Base-by-base conservation (phyloP, 257 asterid genomes). In the Craterostigma plantagineum region DNA sequence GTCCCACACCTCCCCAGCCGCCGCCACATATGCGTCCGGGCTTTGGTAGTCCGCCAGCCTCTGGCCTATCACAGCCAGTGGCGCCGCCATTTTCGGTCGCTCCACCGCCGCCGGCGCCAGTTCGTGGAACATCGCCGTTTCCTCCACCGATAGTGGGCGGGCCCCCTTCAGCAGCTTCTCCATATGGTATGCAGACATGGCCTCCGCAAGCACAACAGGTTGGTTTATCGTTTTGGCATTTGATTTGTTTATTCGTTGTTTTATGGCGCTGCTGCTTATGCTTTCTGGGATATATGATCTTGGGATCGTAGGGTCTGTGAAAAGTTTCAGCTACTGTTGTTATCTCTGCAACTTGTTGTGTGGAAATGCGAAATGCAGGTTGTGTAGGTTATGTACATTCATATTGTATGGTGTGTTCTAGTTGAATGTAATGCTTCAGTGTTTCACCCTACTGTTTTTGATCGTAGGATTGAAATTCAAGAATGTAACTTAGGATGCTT, bases 131-230 rank as follows among this genome's bases (percentile, higher is more conserved):
- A 48, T 62, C 81, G 42, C 79, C 90, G 46, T 75, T 75, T 76
- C 45, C 91, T 14, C 58, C 71, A 52, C 69, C 79, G 39, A 72
- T 45, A 61, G 68, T 59, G 40, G 71, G 75, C 49, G 54, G 63
- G 67, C 69, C 59, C 27, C 92, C 65, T 23, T 50, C 83, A 54
- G n/a, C 78, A 16, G 69, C 65, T 54, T 64, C 94, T 43, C 87
- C 94, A 36, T 83, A 66, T 43, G 86, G 78, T 39, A 57, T 78
- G 64, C 96, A 70, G 68, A 51, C 85, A 12, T 77, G 92, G 94
- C 81, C 84, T 33, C 59, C 71, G 39, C 93, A 68, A 53, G 70
- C 76, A 35, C 81, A 67, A 30, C 95, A 79, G 95, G 98, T 87
- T 43, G 56, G 38, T 18, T 42, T 67, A n/a, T 48, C n/a, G 13